These are phyloP conservation scores for Ophiocordyceps sinensis DNA, from an alignment of 2,329 filamentous ascomycete genomes.

Conservation along the genomic window DNA sequence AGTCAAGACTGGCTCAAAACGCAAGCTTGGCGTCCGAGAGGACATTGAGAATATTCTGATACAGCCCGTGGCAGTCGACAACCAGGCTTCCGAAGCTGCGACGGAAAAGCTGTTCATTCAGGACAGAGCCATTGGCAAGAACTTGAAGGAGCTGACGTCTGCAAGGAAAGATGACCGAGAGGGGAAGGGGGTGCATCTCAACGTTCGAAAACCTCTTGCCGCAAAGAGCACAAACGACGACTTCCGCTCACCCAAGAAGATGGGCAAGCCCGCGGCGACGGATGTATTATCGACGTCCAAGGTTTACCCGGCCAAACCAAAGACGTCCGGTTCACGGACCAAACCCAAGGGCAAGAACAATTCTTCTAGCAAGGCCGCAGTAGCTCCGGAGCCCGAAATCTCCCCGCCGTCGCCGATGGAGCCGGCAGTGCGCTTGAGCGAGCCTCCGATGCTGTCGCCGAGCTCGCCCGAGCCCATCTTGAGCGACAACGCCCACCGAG, in stretches of 20 bases:
- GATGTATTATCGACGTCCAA: constrained; percentile 27
- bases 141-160: constrained; percentile 30
- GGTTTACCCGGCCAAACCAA: constrained; percentile 16
- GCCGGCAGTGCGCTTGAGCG: constrained; percentile 16
- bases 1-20: constrained; percentile 37
- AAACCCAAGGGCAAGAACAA: constrained; percentile 15
- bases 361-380: constrained; percentile 7
- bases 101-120: constrained; percentile 15
- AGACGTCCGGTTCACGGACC: constrained; percentile 9
- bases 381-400: constrained; percentile 5
- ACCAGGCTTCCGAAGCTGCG: constrained; percentile 1
- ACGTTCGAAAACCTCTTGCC: constrained; percentile 32
- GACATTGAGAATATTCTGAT: constrained; percentile 24
- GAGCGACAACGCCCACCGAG: constrained; percentile 16
- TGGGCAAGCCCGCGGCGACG: constrained; percentile 13
- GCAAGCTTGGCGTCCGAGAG: constrained; percentile 41
- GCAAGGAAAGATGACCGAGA: constrained; percentile 26
- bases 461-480: constrained; percentile 32
- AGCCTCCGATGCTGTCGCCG: constrained; percentile 28
- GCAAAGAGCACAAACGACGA: constrained; percentile 47
- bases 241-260: constrained; percentile 43
- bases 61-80: background rate
- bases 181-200: constrained; percentile 12
- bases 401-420: constrained; percentile 6
- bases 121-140: constrained; percentile 23